A percentile compares a stretch with the other conserved stretches of the same genome.
phyloP scores from a whole-genome alignment of 257 asterid species.

The Hygrophila difformis region DNA sequence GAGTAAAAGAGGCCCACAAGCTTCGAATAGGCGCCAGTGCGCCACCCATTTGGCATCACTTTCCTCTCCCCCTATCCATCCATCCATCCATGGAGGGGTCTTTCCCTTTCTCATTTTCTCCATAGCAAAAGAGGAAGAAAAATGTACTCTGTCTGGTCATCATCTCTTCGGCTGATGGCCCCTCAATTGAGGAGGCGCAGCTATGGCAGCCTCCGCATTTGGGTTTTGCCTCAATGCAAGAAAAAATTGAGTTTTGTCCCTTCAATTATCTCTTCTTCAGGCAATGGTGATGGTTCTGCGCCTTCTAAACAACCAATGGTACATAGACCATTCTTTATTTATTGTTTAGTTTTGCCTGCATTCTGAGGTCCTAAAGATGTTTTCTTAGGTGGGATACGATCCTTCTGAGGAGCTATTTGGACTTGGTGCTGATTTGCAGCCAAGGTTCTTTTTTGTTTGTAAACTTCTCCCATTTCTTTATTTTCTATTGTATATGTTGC shows the following conservation, averaged over 20 bases:
- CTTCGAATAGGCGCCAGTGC: conserved; percentile 16
- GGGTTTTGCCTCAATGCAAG: conserved; percentile 37
- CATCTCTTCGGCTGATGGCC: conserved; percentile 31
- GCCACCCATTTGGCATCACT: conserved; percentile 13
- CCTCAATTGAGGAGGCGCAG: conserved; percentile 46
- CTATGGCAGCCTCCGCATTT: conserved; percentile 26
- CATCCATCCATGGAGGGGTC: conserved; percentile 20
- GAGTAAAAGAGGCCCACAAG: background rate
- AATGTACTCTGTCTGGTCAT: conserved; percentile 49
- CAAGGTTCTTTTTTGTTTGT: conserved; percentile 39
- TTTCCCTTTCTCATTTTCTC: conserved; percentile 2
- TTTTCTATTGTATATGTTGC: conserved; percentile 9
- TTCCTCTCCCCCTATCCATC: conserved; percentile 3
- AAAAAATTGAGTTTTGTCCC: conserved; percentile 31
- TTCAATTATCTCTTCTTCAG: conserved; percentile 37
- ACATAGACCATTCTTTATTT: background rate
- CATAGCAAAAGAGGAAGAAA: background rate
- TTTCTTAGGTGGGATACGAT: conserved; percentile 59
- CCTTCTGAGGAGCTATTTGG: conserved; percentile 86
- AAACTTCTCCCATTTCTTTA: conserved; percentile 1
- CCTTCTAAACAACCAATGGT: conserved; percentile 43
- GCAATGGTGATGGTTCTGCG: conserved; percentile 35
- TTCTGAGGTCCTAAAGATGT: too few relatives aligned
- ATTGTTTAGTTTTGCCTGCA: too few relatives aligned
- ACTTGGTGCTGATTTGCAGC: conserved; percentile 54